phyloP scores from a whole-genome alignment of 345 rosid genomes.

The Citrus unshiu region DNA sequence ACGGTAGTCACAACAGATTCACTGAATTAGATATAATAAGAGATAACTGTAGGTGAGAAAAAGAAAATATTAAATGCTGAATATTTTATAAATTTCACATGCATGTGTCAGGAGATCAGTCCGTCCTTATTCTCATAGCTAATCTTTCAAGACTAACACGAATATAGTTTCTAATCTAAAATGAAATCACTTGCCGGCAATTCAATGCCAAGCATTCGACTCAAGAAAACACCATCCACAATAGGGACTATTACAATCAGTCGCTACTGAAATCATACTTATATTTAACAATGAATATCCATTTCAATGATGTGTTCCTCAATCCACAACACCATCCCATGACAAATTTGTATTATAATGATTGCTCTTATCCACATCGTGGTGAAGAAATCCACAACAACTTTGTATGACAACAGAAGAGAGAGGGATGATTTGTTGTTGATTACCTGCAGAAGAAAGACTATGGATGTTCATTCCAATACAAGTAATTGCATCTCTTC shows the following conservation, averaged over 20 bases:
- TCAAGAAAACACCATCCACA: not conserved
- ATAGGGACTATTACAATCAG: not conserved
- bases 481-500: conserved; percentile 24
- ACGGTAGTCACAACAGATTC: not conserved
- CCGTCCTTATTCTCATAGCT: not conserved
- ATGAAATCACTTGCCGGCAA: not conserved
- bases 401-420: not conserved
- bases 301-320: not conserved
- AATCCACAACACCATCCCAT: not conserved
- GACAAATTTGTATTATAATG: not conserved
- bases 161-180: not conserved
- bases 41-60: not conserved
- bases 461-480: conserved; percentile 21
- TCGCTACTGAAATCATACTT: not conserved
- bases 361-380: not conserved
- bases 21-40: not conserved
- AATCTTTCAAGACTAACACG: not conserved
- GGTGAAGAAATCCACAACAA: not conserved
- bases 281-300: not conserved
- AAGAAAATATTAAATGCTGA: not conserved
- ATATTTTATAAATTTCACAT: not conserved
- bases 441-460: conserved; percentile 48
- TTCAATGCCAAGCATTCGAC: not conserved
- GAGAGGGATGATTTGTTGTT: not conserved
- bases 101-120: not conserved